These are phyloP conservation scores for Monosporascus sp. DNA, from an alignment of 2,329 filamentous ascomycete genomes.

Conservation along the genomic window DNA sequence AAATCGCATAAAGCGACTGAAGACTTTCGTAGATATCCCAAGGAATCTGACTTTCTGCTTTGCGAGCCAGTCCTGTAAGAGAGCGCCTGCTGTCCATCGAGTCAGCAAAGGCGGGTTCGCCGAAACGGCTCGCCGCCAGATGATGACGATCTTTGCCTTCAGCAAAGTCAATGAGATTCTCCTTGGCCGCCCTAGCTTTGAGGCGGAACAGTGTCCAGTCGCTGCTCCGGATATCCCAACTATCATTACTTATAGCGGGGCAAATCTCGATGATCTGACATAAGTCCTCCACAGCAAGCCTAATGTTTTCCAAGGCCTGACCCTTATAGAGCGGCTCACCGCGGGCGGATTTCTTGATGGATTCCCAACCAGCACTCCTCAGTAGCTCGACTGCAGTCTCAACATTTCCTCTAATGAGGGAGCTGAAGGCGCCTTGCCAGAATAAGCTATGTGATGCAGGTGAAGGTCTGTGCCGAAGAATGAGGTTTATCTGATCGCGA, in stretches of 20 bases:
- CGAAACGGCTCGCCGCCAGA: conserved; percentile 24
- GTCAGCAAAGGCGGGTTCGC: conserved; percentile 26
- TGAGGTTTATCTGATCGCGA: conserved; percentile 56
- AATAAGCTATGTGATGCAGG: conserved; percentile 72
- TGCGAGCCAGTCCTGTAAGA: conserved; percentile 62
- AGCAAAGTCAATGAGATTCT: conserved; percentile 70
- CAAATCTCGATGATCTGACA: conserved; percentile 67
- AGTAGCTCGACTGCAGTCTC: conserved; percentile 61
- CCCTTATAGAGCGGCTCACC: conserved; percentile 66
- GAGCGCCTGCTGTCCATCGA: conserved; percentile 40
- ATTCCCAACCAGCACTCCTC: conserved; percentile 69
- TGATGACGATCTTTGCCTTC: conserved; percentile 59
- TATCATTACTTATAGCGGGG: conserved; percentile 59
- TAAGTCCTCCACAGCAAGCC: conserved; percentile 63
- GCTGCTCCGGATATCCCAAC: conserved; percentile 74
- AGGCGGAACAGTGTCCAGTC: conserved; percentile 84
- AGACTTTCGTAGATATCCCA: conserved; percentile 88
- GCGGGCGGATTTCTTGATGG: conserved; percentile 63
- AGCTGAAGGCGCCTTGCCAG: conserved; percentile 77
- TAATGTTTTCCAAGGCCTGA: conserved; percentile 70
- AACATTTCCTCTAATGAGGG: conserved; percentile 71
- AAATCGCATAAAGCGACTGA: conserved; percentile 71
- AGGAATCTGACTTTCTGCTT: conserved; percentile 79
- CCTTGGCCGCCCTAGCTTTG: conserved; percentile 62
- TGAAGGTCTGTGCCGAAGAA: conserved; percentile 61